Conservation (phyloP, 2,329 filamentous ascomycete species). For the Trichoderma sp. region DNA sequence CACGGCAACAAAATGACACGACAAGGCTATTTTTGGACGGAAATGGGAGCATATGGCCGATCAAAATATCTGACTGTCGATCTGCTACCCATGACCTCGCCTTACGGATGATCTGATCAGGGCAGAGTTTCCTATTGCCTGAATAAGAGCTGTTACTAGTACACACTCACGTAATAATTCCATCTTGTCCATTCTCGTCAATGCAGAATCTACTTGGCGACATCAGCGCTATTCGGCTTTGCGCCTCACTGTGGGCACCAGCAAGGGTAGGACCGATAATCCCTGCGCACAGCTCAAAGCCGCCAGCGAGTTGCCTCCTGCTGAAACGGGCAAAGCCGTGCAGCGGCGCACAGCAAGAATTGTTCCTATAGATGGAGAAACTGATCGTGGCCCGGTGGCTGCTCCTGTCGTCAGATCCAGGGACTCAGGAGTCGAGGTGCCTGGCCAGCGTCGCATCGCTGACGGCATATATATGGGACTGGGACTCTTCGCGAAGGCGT, state of each 20-base stretch:
- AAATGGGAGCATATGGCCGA: not conserved
- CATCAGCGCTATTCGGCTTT: constrained; percentile 13
- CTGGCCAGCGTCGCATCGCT: constrained; percentile 14
- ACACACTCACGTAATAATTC: not conserved
- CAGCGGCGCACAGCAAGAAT: not conserved
- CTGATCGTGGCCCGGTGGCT: not conserved
- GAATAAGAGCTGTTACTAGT: not conserved
- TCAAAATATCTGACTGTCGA: constrained; percentile 14
- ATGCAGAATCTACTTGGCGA: constrained; percentile 1
- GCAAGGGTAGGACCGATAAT: constrained; percentile 23
- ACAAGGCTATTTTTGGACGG: not conserved
- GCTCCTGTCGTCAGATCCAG: not conserved
- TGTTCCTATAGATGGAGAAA: constrained; percentile 26
- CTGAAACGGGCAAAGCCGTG: constrained; percentile 15
- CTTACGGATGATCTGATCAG: not conserved
- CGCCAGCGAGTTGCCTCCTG: not conserved
- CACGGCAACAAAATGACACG: not conserved
- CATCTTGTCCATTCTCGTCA: not conserved
- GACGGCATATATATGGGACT: constrained; percentile 20
- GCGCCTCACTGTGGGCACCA: constrained; percentile 15
- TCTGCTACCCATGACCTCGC: not conserved
- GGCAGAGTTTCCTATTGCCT: not conserved
- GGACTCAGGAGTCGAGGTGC: constrained; percentile 12
- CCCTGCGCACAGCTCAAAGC: not conserved
- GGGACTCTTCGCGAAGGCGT: too few relatives aligned